phyloP scores from a whole-genome alignment of 2,329 filamentous ascomycete species.

The Trichoderma simmonsii region DNA sequence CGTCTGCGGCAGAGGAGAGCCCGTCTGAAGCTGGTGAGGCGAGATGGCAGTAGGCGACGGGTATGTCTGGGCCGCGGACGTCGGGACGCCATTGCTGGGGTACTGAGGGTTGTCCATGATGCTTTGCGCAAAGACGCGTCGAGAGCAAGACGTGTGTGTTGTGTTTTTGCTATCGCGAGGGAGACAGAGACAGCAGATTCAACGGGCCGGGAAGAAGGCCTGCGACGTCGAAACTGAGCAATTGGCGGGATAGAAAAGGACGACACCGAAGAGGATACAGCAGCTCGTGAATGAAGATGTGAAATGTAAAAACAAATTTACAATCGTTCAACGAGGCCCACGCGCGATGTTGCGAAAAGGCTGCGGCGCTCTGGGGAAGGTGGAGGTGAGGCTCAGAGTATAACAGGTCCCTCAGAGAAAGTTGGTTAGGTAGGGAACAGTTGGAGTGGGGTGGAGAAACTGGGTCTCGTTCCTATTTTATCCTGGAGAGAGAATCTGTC shows the following conservation, averaged over 20 bases:
- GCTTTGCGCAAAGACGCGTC: constrained; percentile 36
- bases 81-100: constrained; percentile 54
- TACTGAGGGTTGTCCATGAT: constrained; percentile 56
- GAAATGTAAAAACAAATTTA: not conserved
- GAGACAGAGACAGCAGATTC: not conserved
- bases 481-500: constrained; percentile 21
- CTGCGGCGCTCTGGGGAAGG: constrained; percentile 33
- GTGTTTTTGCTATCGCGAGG: not conserved
- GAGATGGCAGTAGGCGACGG: constrained; percentile 51
- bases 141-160: not conserved
- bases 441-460: constrained; percentile 48
- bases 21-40: constrained; percentile 50
- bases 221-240: constrained; percentile 10
- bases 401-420: constrained; percentile 24
- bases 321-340: constrained; percentile 23
- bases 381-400: constrained; percentile 39
- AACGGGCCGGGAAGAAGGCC: not conserved
- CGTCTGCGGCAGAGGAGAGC: constrained; percentile 49
- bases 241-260: constrained; percentile 3
- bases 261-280: not conserved
- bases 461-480: constrained; percentile 44
- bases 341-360: constrained; percentile 27
- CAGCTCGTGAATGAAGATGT: constrained; percentile 19
- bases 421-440: constrained; percentile 42
- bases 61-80: constrained; percentile 47